Evolutionary conservation across 441 rosid species (phyloP).

Genomic region (Dalechampia spathulata): DNA sequence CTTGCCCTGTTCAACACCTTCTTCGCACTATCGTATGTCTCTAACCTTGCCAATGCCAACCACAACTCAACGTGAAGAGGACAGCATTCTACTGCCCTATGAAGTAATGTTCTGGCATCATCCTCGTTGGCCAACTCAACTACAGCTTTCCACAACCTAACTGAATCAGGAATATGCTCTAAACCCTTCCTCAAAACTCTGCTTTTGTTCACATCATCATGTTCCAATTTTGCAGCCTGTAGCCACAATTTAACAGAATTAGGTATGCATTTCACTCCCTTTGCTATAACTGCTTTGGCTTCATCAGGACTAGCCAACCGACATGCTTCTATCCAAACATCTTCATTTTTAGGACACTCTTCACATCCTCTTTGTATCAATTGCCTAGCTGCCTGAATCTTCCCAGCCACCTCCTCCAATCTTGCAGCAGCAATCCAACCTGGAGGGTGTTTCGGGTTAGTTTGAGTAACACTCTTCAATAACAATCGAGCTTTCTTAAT

Average conservation of each 20-base stretch:
- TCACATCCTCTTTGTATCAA: slow-evolving; percentile 83
- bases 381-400: slow-evolving; percentile 74
- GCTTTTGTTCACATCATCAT: slow-evolving; percentile 65
- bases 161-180: slow-evolving; percentile 82
- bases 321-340: slow-evolving; percentile 96
- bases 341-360: slow-evolving; percentile 88
- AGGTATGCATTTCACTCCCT: slow-evolving; percentile 75
- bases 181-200: slow-evolving; percentile 88
- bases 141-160: slow-evolving; percentile 90
- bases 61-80: slow-evolving; percentile 87
- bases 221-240: slow-evolving; percentile 89
- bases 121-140: slow-evolving; percentile 79
- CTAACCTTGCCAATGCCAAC: slow-evolving; percentile 87
- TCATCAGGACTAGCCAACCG: slow-evolving; percentile 81
- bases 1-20: slow-evolving; percentile 82
- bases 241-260: slow-evolving; percentile 92
- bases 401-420: slow-evolving; percentile 95
- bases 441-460: slow-evolving; percentile 84
- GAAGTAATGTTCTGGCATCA: slow-evolving; percentile 77
- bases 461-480: slow-evolving; percentile 81
- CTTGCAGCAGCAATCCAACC: slow-evolving; percentile 98
- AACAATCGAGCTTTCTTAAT: slow-evolving; percentile 86
- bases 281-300: slow-evolving; percentile 85
- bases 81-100: slow-evolving; percentile 93
- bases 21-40: slow-evolving; percentile 70